These are phyloP conservation scores for Tulasnella sp. DNA, from an alignment of 768 basidiomycete species.

Conservation along the genomic window DNA sequence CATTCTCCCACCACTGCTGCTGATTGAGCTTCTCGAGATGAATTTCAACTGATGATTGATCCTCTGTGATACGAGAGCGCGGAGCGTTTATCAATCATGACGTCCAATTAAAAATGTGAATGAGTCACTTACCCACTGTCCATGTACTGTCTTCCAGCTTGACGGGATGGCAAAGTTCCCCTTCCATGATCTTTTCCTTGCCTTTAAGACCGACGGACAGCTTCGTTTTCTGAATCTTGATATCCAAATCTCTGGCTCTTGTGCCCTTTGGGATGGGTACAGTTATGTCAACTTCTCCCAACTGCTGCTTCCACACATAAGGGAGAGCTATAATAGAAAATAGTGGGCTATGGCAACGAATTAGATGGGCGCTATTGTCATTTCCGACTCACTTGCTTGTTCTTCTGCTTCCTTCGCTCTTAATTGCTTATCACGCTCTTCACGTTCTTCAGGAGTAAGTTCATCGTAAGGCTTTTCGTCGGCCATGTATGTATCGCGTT, in stretches of 20 bases:
- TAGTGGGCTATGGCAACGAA: conserved; percentile 1
- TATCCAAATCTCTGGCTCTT: conserved; percentile 55
- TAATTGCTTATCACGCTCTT: conserved; percentile 54
- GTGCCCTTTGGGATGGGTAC: conserved; percentile 83
- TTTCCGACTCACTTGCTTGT: conserved; percentile 56
- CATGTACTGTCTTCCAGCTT: conserved; percentile 95
- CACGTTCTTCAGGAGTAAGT: conserved; percentile 61
- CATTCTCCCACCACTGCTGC: conserved; percentile 96
- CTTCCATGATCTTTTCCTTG: conserved; percentile 71
- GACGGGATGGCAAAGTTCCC: conserved; percentile 85
- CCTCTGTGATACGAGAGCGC: conserved; percentile 43
- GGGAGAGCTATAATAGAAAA: conserved; percentile 51
- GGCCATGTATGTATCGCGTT: conserved; percentile 1
- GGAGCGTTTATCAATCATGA: background rate
- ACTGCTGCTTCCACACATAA: conserved; percentile 82
- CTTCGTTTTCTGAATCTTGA: conserved; percentile 69
- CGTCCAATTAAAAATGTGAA: conserved; percentile 5
- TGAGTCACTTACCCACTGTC: conserved; percentile 59
- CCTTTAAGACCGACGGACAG: conserved; percentile 78
- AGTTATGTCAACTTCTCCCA: conserved; percentile 72
- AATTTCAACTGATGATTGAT: conserved; percentile 54
- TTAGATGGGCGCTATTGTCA: background rate
- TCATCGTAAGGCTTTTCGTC: conserved; percentile 44
- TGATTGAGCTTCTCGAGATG: conserved; percentile 81
- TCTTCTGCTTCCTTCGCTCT: conserved; percentile 59